Base-by-base conservation (phyloP, 2,329 filamentous ascomycete genomes). In the Aureobasidium sp. region DNA sequence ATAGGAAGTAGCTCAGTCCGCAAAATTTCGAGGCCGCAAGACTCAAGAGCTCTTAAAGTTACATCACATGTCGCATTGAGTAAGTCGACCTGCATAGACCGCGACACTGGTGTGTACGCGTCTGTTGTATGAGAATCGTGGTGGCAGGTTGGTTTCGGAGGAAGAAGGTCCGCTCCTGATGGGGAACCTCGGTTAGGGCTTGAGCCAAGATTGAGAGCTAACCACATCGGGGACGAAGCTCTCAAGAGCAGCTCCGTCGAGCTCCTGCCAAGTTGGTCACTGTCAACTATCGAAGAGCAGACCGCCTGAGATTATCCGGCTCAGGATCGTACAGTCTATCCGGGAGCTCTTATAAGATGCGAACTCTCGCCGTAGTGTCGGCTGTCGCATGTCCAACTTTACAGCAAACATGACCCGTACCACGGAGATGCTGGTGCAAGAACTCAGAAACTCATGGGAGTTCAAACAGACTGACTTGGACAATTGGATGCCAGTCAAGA, bases 391-490 rank as follows among this genome's bases (percentile, higher is more conserved):
- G 16, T 11, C 11, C 29, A 25, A 16, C 3, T 14, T 9, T 13
- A 16, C 37, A 29, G 14, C 29, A 55, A 41, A 54, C 36, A 54
- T 54, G 50, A 54, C 53, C 27, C 3, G 11, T 16, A 44, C 41
- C 7, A 27, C 14, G 8, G 7, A 45, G 45, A 41, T 57, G 53
- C 39, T 45, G 41, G 41, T 45, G 37, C 53, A 14, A 8, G 44
- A 62, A 59, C 67, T 79, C 59, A 69, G 67, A 6, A 65, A 71
- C 8, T 76, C 76, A 49, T 79, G 78, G 78, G 64, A 68, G 13
- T 78, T 80, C 72, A 79, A 76, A 68, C 74, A 79, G 65, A 71
- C 74, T 16, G 72, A 77, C 62, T 64, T 67, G 3, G 67, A 71
- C 25, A 68, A 77, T 37, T 80, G 77, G 78, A 67, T 79, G 48